Conservation (phyloP, 2,329 filamentous ascomycete genomes). For the Annulohypoxylon truncatum region DNA sequence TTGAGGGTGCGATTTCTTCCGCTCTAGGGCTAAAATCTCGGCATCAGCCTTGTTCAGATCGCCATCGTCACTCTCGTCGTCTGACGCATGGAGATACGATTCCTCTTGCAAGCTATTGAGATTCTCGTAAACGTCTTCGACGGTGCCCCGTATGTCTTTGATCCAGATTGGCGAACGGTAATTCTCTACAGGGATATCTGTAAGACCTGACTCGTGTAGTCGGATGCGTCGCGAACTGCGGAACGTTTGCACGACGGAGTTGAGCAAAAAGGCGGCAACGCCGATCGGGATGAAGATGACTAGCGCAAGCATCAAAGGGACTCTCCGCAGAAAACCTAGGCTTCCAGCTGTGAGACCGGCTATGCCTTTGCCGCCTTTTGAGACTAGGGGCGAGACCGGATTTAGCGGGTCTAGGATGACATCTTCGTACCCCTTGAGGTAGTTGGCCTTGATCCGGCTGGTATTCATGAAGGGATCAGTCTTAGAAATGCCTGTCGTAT, state of each 20-base stretch:
- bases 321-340: slow-evolving; percentile 57
- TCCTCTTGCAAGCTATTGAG: slow-evolving; percentile 75
- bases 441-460: slow-evolving; percentile 76
- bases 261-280: slow-evolving; percentile 76
- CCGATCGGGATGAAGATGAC: slow-evolving; percentile 79
- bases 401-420: slow-evolving; percentile 77
- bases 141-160: slow-evolving; percentile 77
- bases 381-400: slow-evolving; percentile 65
- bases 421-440: slow-evolving; percentile 76
- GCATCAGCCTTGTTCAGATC: slow-evolving; percentile 50
- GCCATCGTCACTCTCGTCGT: slow-evolving; percentile 60
- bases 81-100: slow-evolving; percentile 73
- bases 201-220: slow-evolving; percentile 77
- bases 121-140: slow-evolving; percentile 82
- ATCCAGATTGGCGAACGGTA: slow-evolving; percentile 83
- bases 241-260: slow-evolving; percentile 80
- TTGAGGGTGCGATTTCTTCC: slow-evolving; percentile 52
- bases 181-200: slow-evolving; percentile 72
- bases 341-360: slow-evolving; percentile 50
- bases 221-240: slow-evolving; percentile 79
- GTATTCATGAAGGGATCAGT: slow-evolving; percentile 81
- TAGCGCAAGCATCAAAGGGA: slow-evolving; percentile 74
- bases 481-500: slow-evolving; percentile 82
- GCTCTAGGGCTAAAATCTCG: slow-evolving; percentile 57
- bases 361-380: slow-evolving; percentile 43